A percentile compares a stretch with the other conserved stretches of the same genome.
phyloP scores from a whole-genome alignment of 805 yeast genomes.

The Teunomyces funiuensis region DNA sequence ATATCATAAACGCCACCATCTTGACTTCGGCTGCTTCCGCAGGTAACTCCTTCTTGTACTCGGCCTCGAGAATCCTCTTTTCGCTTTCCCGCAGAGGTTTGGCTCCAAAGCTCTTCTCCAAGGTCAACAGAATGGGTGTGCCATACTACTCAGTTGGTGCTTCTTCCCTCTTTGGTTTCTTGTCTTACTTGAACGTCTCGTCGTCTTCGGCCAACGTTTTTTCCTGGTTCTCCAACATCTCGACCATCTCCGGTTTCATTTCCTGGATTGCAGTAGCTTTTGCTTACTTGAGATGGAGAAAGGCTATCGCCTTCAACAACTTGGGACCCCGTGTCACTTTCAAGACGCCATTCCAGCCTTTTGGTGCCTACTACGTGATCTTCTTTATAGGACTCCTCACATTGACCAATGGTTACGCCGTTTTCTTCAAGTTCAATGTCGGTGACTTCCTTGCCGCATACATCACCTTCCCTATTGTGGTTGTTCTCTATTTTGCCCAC shows the following conservation, averaged over 20 bases:
- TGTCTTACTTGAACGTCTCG: slow-evolving; percentile 56
- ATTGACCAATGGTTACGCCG: slow-evolving; percentile 72
- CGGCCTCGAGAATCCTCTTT: slow-evolving; percentile 65
- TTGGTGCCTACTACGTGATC: slow-evolving; percentile 55
- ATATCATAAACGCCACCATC: slow-evolving; percentile 75
- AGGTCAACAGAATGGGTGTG: slow-evolving; percentile 44
- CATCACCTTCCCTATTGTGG: slow-evolving; percentile 59
- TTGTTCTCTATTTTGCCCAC: slow-evolving; percentile 58
- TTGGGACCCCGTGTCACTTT: slow-evolving; percentile 58
- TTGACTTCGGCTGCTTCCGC: slow-evolving; percentile 58
- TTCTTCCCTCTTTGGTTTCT: slow-evolving; percentile 40
- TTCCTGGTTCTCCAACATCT: slow-evolving; percentile 63
- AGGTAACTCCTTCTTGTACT: slow-evolving; percentile 59
- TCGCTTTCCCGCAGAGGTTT: slow-evolving; percentile 50
- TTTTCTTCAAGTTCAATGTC: slow-evolving; percentile 56
- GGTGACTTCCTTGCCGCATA: slow-evolving; percentile 71
- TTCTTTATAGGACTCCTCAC: slow-evolving; percentile 51
- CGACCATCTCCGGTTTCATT: slow-evolving; percentile 65
- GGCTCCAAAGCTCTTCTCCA: slow-evolving; percentile 45
- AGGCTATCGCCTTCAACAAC: slow-evolving; percentile 55
- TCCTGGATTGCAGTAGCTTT: slow-evolving; percentile 58
- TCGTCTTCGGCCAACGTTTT: slow-evolving; percentile 54
- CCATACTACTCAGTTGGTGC: slow-evolving; percentile 35
- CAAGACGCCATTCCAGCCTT: slow-evolving; percentile 56
- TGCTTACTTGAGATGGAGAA: slow-evolving; percentile 62